Conservation (phyloP, 352 stramenopile genomes). For the Lagenidium sp. region DNA sequence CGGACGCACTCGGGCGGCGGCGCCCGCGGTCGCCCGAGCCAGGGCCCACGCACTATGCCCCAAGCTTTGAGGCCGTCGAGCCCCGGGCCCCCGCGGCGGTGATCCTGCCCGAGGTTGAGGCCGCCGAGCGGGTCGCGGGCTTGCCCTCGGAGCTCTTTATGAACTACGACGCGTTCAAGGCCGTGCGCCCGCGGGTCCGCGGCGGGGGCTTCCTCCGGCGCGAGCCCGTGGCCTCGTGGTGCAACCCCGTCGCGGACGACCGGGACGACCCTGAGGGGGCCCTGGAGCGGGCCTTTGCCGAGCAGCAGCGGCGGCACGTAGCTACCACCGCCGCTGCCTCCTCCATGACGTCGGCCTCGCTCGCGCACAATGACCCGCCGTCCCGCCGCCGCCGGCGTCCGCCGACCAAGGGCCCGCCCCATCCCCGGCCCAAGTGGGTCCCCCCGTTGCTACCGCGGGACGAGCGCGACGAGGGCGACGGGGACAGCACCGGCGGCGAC, state of each 20-base stretch:
- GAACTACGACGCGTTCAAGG: constrained; percentile 57
- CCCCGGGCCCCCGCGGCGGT: constrained; percentile 24
- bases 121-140: constrained; percentile 13
- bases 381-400: no score
- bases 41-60: constrained; percentile 59
- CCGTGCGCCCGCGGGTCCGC: constrained; percentile 33
- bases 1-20: constrained; percentile 1
- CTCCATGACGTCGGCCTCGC: neutral
- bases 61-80: constrained; percentile 32
- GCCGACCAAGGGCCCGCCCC: neutral
- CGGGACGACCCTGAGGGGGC: no score
- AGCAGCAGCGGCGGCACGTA: neutral
- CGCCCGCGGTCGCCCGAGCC: constrained; percentile 39
- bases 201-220: constrained; percentile 43
- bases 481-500: neutral
- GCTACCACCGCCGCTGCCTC: neutral
- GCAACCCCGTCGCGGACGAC: constrained; percentile 43
- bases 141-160: constrained; percentile 56
- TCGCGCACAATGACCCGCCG: neutral
- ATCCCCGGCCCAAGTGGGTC: no score
- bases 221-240: constrained; percentile 64
- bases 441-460: no score
- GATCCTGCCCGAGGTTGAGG: constrained; percentile 36
- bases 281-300: constrained; percentile 5
- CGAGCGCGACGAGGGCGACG: no score